Conservation (phyloP, 2,329 filamentous ascomycete genomes). For the Eutypa lata region DNA sequence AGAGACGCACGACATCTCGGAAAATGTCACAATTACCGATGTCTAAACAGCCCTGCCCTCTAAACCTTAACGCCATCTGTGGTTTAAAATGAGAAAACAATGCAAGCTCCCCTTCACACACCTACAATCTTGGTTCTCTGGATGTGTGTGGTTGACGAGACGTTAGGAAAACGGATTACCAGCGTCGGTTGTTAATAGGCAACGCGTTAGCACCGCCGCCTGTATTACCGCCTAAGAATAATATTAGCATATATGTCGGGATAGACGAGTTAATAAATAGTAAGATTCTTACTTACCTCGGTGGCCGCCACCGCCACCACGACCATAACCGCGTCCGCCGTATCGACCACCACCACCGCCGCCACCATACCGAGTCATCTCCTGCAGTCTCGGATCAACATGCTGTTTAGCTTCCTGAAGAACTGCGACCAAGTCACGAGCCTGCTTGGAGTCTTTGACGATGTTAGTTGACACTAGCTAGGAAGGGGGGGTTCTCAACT, state of each 20-base stretch:
- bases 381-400: constrained; percentile 89
- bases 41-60: constrained; percentile 31
- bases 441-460: constrained; percentile 78
- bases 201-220: constrained; percentile 39
- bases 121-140: constrained; percentile 7
- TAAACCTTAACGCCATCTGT: constrained; percentile 32
- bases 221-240: constrained; percentile 28
- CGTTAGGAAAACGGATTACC: constrained; percentile 19
- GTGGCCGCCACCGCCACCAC: constrained; percentile 57
- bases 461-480: constrained; percentile 31
- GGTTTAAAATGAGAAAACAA: constrained; percentile 22
- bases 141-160: constrained; percentile 2
- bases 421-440: constrained; percentile 91
- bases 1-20: constrained; percentile 18
- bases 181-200: constrained; percentile 32
- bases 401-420: constrained; percentile 96
- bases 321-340: constrained; percentile 66
- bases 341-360: constrained; percentile 75
- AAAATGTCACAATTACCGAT: constrained; percentile 22
- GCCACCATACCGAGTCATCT: constrained; percentile 92
- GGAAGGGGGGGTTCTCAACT: constrained; percentile 40
- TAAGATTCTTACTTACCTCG: constrained; percentile 30
- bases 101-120: constrained; percentile 11
- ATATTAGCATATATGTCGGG: constrained; percentile 6
- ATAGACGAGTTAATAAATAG: neutral